A percentile compares a stretch with the other conserved stretches of the same genome.
Evolutionary conservation across 768 basidiomycete genomes (phyloP).

Genomic region (Xerocomellus chrysenteron): DNA sequence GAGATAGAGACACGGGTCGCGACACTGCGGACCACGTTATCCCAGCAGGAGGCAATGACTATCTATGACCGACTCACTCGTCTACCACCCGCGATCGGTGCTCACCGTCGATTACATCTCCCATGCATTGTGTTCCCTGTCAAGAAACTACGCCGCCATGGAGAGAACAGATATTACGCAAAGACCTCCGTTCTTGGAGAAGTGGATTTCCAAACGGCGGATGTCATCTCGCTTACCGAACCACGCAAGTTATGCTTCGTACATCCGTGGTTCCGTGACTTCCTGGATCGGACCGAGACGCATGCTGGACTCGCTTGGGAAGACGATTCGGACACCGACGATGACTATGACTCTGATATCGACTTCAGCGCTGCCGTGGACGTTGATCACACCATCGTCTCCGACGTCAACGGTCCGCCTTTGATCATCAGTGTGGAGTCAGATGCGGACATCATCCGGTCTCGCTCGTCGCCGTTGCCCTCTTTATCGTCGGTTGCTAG

Average conservation of each 20-base stretch:
- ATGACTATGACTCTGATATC: conserved; percentile 3
- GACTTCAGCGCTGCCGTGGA: conserved; percentile 5
- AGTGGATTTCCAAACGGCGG: conserved; percentile 5
- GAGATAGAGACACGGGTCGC: neutral
- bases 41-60: neutral
- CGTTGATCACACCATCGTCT: neutral
- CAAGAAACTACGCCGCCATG: conserved; percentile 1
- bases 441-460: neutral
- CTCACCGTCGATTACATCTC: conserved; percentile 9
- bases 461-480: neutral
- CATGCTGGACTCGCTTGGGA: neutral
- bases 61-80: conserved; percentile 6
- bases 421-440: conserved; percentile 1
- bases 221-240: neutral
- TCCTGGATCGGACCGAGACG: neutral
- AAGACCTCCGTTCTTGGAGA: conserved; percentile 8
- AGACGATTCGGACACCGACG: conserved; percentile 4
- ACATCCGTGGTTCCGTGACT: conserved; percentile 9
- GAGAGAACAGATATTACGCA: conserved; percentile 2
- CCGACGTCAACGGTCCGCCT: neutral
- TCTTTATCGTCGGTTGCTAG: neutral
- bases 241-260: conserved; percentile 8
- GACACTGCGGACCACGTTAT: neutral
- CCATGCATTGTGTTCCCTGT: conserved; percentile 11
- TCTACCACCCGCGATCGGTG: conserved; percentile 3